A percentile compares a stretch with the other conserved stretches of the same genome.
Evolutionary conservation across 495 filamentous ascomycete species (phyloP).

Genomic region (Astrocystis sublimbata): DNA sequence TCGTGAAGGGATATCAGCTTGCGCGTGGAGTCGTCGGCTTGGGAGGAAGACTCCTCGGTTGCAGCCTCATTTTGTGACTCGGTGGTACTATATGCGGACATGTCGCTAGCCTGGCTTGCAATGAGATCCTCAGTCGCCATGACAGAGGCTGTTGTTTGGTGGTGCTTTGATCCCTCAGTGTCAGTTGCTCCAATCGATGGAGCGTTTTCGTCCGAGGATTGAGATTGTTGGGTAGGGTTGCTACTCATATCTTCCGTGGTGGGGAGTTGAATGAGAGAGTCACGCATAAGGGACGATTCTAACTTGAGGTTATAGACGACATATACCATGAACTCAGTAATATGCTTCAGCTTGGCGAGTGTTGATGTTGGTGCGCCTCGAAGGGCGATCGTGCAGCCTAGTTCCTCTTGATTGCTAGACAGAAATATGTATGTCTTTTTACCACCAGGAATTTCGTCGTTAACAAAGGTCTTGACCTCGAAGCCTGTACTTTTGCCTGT

Average conservation of each 20-base stretch:
- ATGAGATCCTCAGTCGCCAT: slow-evolving; percentile 19
- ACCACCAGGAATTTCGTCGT: slow-evolving; percentile 64
- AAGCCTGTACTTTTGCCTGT: slow-evolving; percentile 82
- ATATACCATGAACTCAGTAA: slow-evolving; percentile 98
- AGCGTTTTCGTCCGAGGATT: slow-evolving; percentile 25
- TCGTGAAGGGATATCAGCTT: slow-evolving; percentile 47
- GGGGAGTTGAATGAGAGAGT: slow-evolving; percentile 90
- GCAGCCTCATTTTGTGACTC: slow-evolving; percentile 12
- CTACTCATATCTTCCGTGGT: slow-evolving; percentile 50
- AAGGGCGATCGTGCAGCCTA: slow-evolving; percentile 94
- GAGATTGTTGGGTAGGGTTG: slow-evolving; percentile 29
- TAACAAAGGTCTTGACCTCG: slow-evolving; percentile 92
- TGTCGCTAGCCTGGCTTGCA: slow-evolving; percentile 22
- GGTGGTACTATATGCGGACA: neutral
- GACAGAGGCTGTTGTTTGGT: slow-evolving; percentile 14
- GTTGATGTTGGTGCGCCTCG: slow-evolving; percentile 73
- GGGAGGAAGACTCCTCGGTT: slow-evolving; percentile 13
- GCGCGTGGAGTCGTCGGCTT: slow-evolving; percentile 13
- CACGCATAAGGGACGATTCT: slow-evolving; percentile 93
- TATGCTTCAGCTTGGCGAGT: slow-evolving; percentile 80
- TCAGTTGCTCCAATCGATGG: neutral
- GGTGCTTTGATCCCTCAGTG: slow-evolving; percentile 6
- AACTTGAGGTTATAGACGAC: slow-evolving; percentile 97
- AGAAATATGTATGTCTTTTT: slow-evolving; percentile 97
- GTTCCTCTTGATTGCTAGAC: slow-evolving; percentile 86